Evolutionary conservation across 2,329 filamentous ascomycete genomes (phyloP).

Genomic region (Venturia asperata): DNA sequence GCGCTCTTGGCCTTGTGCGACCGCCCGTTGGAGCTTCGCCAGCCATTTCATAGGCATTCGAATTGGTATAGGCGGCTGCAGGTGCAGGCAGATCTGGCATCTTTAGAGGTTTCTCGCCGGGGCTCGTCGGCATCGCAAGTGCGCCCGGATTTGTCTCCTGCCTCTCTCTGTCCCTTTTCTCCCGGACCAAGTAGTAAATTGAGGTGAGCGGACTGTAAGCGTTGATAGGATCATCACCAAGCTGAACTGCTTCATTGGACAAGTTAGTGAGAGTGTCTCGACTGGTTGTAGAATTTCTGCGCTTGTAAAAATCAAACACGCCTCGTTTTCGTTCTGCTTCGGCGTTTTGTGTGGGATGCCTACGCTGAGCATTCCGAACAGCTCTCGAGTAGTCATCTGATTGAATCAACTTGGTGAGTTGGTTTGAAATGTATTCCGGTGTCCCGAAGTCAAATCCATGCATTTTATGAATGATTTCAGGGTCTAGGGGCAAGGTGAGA

Average conservation of each 20-base stretch:
- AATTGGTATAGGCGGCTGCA: conserved; percentile 82
- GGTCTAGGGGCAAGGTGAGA: conserved; percentile 74
- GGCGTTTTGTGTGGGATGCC: conserved; percentile 52
- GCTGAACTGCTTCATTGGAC: conserved; percentile 76
- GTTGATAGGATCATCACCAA: conserved; percentile 82
- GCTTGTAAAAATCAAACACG: conserved; percentile 96
- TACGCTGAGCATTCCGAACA: conserved; percentile 62
- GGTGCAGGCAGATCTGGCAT: conserved; percentile 74
- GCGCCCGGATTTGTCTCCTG: conserved; percentile 53
- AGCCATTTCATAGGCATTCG: conserved; percentile 75
- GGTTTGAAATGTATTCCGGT: conserved; percentile 70
- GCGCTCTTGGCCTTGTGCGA: conserved; percentile 72
- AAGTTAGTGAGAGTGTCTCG: conserved; percentile 76
- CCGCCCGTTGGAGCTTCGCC: conserved; percentile 83
- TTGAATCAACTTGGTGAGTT: conserved; percentile 79
- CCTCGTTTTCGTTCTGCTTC: conserved; percentile 72
- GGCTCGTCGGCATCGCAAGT: conserved; percentile 44
- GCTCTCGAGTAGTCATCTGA: conserved; percentile 91
- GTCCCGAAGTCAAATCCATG: conserved; percentile 96
- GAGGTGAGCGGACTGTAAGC: conserved; percentile 89
- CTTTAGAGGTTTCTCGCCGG: conserved; percentile 49
- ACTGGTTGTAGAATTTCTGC: conserved; percentile 75
- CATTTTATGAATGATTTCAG: conserved; percentile 83
- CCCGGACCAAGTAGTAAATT: conserved; percentile 90
- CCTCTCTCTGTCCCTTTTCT: conserved; percentile 80